Conservation (phyloP, 208 protist genomes). For the Leishmania gerbilli region DNA sequence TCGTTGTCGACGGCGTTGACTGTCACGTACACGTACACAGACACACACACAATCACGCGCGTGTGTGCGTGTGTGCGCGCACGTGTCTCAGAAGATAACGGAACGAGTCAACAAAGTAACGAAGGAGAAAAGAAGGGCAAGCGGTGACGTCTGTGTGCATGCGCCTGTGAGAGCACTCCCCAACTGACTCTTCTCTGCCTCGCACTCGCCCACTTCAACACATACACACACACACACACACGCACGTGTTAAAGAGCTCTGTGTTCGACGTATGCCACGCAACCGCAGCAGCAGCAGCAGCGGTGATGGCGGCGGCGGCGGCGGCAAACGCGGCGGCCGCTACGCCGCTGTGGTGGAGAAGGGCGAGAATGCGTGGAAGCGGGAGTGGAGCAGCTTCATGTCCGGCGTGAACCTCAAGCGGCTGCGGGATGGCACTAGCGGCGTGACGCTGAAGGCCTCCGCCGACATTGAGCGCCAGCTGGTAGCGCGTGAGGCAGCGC, state of each 20-base stretch:
- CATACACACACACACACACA: background rate
- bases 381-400: slow-evolving; percentile 88
- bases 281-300: background rate
- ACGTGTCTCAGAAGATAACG: background rate
- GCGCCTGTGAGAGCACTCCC: background rate
- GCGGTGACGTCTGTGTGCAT: background rate
- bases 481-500: background rate
- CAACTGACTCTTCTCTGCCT: background rate
- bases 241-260: background rate
- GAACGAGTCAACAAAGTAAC: background rate
- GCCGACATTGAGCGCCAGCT: slow-evolving; percentile 57
- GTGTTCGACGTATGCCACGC: slow-evolving; percentile 20
- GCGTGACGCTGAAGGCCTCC: slow-evolving; percentile 53
- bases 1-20: background rate
- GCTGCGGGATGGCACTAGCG: slow-evolving; percentile 65
- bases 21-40: background rate
- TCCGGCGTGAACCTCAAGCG: slow-evolving; percentile 76
- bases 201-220: background rate
- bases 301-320: background rate
- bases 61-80: background rate
- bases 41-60: background rate
- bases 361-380: slow-evolving; percentile 80
- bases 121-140: background rate
- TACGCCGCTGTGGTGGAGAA: slow-evolving; percentile 83
- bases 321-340: slow-evolving; percentile 35